A percentile compares a stretch with the other conserved stretches of the same genome.
These are phyloP conservation scores for Gigaspora rosea DNA, from an alignment of 192 early-diverging fungal species.

Conservation along the genomic window DNA sequence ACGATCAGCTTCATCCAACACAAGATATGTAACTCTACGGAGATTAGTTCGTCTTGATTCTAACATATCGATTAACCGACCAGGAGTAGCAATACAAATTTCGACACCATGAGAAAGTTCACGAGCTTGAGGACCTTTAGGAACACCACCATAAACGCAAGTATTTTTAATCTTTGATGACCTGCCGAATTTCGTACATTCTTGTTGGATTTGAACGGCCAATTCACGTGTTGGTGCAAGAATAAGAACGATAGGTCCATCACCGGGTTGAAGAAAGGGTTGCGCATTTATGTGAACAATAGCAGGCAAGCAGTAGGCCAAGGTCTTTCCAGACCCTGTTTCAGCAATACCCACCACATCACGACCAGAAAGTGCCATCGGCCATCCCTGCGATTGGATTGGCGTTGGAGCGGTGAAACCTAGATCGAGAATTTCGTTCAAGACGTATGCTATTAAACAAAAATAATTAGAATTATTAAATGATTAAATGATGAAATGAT, in stretches of 20 bases:
- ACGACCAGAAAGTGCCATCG: constrained; percentile 94
- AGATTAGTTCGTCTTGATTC: constrained; percentile 88
- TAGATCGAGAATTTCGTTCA: constrained; percentile 79
- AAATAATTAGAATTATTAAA: not conserved
- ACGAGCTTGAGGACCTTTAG: constrained; percentile 86
- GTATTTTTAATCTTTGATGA: constrained; percentile 90
- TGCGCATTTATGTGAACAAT: constrained; percentile 99
- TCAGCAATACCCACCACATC: constrained; percentile 91
- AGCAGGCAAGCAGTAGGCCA: constrained; percentile 92
- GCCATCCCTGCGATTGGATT: constrained; percentile 98
- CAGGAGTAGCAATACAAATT: constrained; percentile 97
- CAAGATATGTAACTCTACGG: constrained; percentile 92
- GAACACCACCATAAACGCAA: constrained; percentile 95
- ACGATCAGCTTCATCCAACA: constrained; percentile 98
- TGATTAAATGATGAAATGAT: constrained; percentile 19
- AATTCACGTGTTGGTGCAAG: constrained; percentile 97
- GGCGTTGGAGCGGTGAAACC: constrained; percentile 89
- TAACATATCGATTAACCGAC: constrained; percentile 97
- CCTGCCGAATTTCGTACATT: constrained; percentile 91
- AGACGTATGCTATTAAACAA: constrained; percentile 66
- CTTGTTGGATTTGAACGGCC: constrained; percentile 94
- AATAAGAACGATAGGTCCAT: constrained; percentile 96
- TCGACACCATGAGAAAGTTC: constrained; percentile 86
- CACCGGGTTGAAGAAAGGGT: constrained; percentile 85
- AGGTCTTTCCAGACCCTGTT: constrained; percentile 93